phyloP scores from a whole-genome alignment of 176 grass and related monocot species.

The Lolium perenne region DNA sequence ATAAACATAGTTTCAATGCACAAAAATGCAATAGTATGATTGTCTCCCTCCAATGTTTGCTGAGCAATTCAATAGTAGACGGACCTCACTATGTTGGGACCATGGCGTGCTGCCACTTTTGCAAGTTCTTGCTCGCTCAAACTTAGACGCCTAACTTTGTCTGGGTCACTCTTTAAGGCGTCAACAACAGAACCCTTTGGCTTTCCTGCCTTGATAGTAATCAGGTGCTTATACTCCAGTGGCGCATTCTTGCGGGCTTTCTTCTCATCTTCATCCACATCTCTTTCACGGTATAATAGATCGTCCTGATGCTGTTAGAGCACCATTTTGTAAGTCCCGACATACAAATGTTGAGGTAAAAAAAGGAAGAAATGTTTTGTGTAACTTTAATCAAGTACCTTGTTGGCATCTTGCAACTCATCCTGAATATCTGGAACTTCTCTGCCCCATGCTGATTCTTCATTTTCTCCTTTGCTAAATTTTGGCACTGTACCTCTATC shows the following conservation, averaged over 20 bases:
- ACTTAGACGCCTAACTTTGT: slow-evolving; percentile 92
- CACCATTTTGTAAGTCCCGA: slow-evolving; percentile 22
- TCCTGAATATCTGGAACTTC: slow-evolving; percentile 77
- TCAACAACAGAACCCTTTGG: slow-evolving; percentile 74
- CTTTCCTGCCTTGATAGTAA: slow-evolving; percentile 89
- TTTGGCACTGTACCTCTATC: slow-evolving; percentile 44
- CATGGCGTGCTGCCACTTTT: slow-evolving; percentile 64
- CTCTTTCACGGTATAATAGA: slow-evolving; percentile 42
- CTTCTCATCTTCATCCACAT: slow-evolving; percentile 44
- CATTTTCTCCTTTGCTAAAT: slow-evolving; percentile 53
- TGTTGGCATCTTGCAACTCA: slow-evolving; percentile 60
- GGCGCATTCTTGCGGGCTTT: slow-evolving; percentile 40
- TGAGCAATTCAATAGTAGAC: slow-evolving; percentile 31
- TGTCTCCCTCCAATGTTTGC: not conserved
- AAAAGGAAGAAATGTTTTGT: slow-evolving; percentile 7
- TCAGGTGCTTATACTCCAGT: slow-evolving; percentile 80
- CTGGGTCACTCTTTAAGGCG: slow-evolving; percentile 71
- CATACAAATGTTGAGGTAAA: slow-evolving; percentile 10
- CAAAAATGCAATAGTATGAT: not conserved
- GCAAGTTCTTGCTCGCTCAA: slow-evolving; percentile 89
- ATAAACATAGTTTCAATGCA: not conserved
- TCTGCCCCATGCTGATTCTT: slow-evolving; percentile 74
- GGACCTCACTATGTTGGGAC: slow-evolving; percentile 74
- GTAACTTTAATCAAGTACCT: slow-evolving; percentile 42
- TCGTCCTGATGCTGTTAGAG: slow-evolving; percentile 55